Percentiles rank a stretch among this genome's conserved stretches.
Evolutionary conservation across 2,329 filamentous ascomycete species (phyloP).

Genomic region (Zasmidium angulare): DNA sequence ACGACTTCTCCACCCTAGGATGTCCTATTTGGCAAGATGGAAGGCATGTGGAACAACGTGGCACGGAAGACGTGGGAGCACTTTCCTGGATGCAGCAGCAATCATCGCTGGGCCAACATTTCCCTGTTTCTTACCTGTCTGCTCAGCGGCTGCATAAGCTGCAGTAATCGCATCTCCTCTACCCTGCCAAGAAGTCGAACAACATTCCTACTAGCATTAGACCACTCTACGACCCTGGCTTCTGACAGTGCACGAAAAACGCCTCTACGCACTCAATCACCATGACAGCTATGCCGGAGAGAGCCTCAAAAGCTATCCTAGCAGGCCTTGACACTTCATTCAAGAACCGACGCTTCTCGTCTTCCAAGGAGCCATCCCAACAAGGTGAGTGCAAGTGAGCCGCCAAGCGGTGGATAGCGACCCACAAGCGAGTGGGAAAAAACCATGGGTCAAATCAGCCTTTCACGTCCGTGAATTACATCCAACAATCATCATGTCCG

Average conservation of each 20-base stretch:
- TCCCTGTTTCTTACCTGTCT: neutral
- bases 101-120: neutral
- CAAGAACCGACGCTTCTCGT: conserved; percentile 18
- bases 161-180: neutral
- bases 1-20: neutral
- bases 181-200: neutral
- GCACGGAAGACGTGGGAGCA: neutral
- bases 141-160: neutral
- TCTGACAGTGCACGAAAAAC: neutral
- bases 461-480: neutral
- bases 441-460: neutral
- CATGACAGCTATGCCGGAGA: conserved; percentile 9
- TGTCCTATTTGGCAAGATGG: neutral
- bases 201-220: neutral
- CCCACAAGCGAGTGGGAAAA: conserved; percentile 1
- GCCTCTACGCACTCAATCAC: neutral
- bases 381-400: conserved; percentile 18
- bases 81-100: neutral
- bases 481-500: neutral
- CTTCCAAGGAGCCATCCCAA: conserved; percentile 19
- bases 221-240: neutral
- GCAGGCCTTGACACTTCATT: conserved; percentile 1
- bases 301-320: conserved; percentile 4
- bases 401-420: neutral
- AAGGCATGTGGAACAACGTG: neutral